A percentile compares a stretch with the other conserved stretches of the same genome.
Conservation (phyloP, 2,329 filamentous ascomycete genomes). For the Tympanopsis confertula region DNA sequence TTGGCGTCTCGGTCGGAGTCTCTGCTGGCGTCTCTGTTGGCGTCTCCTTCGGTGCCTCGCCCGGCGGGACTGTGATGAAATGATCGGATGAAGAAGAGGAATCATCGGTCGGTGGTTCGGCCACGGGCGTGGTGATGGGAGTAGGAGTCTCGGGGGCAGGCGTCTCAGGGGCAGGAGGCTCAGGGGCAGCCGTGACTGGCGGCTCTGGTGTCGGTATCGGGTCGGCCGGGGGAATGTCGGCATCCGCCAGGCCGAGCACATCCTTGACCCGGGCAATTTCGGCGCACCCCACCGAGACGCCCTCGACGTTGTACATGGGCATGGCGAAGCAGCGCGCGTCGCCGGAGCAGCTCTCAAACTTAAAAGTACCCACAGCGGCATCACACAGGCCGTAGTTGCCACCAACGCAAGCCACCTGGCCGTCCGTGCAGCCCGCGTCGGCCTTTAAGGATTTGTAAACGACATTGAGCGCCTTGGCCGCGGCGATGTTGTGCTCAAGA, state of each 20-base stretch:
- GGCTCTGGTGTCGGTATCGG: not conserved
- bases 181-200: too few relatives aligned
- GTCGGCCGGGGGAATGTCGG: not conserved
- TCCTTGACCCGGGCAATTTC: not conserved
- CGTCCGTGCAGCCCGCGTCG: not conserved
- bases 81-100: too few relatives aligned
- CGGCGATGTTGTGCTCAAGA: not conserved
- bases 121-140: too few relatives aligned
- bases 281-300: not conserved
- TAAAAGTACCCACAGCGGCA: not conserved
- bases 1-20: too few relatives aligned
- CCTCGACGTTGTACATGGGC: not conserved
- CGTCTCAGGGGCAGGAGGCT: too few relatives aligned
- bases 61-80: too few relatives aligned
- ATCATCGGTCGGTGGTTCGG: too few relatives aligned
- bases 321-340: not conserved
- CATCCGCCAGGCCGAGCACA: not conserved
- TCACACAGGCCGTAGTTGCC: not conserved
- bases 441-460: not conserved
- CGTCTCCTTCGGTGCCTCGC: too few relatives aligned
- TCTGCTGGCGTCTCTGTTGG: too few relatives aligned
- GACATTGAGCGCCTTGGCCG: not conserved
- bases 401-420: not conserved
- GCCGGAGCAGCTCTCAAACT: not conserved
- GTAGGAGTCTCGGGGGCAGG: too few relatives aligned